Conservation (phyloP, 2,329 filamentous ascomycete genomes). For the Stachybotrys elegans region DNA sequence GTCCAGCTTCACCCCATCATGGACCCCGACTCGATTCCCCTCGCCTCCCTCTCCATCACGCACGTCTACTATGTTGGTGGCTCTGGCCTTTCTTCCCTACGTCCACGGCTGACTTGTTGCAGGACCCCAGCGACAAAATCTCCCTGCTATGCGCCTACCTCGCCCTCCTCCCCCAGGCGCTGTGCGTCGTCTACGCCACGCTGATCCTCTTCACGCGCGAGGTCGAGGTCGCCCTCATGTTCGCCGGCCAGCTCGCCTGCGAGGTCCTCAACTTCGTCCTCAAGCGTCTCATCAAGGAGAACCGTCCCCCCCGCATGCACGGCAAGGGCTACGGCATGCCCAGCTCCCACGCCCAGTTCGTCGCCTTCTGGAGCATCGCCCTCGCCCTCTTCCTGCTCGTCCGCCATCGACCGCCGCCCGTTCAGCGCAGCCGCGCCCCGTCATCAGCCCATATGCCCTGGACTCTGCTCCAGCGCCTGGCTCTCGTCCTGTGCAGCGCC, state of each 20-base stretch:
- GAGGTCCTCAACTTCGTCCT: constrained; percentile 86
- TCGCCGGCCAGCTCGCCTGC: constrained; percentile 84
- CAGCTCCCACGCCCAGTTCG: constrained; percentile 88
- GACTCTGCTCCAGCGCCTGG: constrained; percentile 54
- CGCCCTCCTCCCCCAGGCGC: constrained; percentile 84
- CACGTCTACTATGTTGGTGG: constrained; percentile 86
- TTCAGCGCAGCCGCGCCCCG: constrained; percentile 4
- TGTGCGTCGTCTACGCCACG: constrained; percentile 85
- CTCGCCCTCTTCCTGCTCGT: constrained; percentile 79
- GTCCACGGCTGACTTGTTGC: constrained; percentile 4
- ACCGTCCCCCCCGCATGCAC: constrained; percentile 75
- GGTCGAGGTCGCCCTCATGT: constrained; percentile 83
- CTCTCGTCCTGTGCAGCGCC: constrained; percentile 50
- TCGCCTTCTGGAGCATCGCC: constrained; percentile 84
- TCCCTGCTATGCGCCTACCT: constrained; percentile 92
- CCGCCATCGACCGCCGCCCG: constrained; percentile 60
- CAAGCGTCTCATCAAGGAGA: constrained; percentile 89
- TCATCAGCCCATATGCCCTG: constrained; percentile 39
- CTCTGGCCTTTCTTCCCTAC: neutral
- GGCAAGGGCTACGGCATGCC: constrained; percentile 99
- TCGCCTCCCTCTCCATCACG: constrained; percentile 88
- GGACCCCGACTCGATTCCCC: constrained; percentile 37
- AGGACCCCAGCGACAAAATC: constrained; percentile 81
- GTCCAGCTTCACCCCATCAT: constrained; percentile 12
- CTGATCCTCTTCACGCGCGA: constrained; percentile 90